These are phyloP conservation scores for Physaria fendleri DNA, from an alignment of 345 rosid species.

Conservation along the genomic window DNA sequence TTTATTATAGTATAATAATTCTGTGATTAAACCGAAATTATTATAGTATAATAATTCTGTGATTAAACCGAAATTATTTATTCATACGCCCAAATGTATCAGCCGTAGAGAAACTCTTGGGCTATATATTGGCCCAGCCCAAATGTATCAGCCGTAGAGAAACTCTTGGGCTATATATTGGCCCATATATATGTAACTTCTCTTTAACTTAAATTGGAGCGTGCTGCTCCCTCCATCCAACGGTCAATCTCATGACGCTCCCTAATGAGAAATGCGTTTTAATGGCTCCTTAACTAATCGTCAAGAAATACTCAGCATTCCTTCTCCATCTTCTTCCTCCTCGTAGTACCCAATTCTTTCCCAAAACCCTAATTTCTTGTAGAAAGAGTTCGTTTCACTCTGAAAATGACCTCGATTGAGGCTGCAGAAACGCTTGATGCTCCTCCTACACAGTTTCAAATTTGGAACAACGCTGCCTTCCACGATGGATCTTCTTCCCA, in stretches of 20 bases:
- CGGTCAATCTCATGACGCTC: slow-evolving; percentile 23
- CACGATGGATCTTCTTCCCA: slow-evolving; percentile 66
- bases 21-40: neutral
- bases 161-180: no score
- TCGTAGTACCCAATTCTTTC: neutral
- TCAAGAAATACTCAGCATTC: slow-evolving; percentile 32
- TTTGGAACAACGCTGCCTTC: slow-evolving; percentile 92
- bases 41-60: neutral
- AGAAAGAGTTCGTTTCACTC: neutral
- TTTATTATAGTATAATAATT: neutral
- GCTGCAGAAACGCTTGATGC: slow-evolving; percentile 40
- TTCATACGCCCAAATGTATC: neutral
- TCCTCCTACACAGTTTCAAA: slow-evolving; percentile 51
- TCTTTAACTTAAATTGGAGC: slow-evolving; percentile 63
- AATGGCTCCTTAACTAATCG: slow-evolving; percentile 52
- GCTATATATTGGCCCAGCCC: neutral
- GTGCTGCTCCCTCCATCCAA: slow-evolving; percentile 41
- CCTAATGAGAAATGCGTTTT: no score
- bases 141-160: no score
- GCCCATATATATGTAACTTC: neutral
- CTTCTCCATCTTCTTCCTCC: slow-evolving; percentile 2
- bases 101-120: neutral
- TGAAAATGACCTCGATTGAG: slow-evolving; percentile 48
- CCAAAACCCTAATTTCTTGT: neutral
- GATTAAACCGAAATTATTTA: neutral